Conservation (phyloP, 371 early-diverging fungal species). For the Mortierella sp. region DNA sequence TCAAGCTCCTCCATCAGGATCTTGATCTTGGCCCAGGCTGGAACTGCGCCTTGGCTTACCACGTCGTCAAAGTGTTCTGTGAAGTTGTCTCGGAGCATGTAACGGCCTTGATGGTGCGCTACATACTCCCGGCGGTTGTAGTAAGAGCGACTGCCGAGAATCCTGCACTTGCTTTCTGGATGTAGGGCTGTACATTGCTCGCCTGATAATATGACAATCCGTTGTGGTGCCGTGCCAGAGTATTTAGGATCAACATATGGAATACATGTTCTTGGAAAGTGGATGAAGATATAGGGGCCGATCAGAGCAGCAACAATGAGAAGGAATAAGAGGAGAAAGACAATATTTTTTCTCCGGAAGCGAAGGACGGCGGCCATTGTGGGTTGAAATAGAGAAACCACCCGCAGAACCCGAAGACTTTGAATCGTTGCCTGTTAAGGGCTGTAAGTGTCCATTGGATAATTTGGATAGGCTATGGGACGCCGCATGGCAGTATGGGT, state of each 20-base stretch:
- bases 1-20: constrained; percentile 32
- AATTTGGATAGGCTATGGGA: no score
- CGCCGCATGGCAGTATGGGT: no score
- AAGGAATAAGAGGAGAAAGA: constrained; percentile 1
- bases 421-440: no score
- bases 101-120: constrained; percentile 28
- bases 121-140: constrained; percentile 34
- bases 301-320: not conserved
- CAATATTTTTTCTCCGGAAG: not conserved
- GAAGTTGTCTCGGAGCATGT: constrained; percentile 34
- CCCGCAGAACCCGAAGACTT: no score
- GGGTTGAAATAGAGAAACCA: not conserved
- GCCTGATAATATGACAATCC: constrained; percentile 37
- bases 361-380: constrained; percentile 4
- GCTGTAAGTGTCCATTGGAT: no score
- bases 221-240: constrained; percentile 9
- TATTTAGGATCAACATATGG: constrained; percentile 12
- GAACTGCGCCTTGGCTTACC: constrained; percentile 8
- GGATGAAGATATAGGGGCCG: constrained; percentile 14
- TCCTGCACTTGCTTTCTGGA: constrained; percentile 23
- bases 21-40: constrained; percentile 37
- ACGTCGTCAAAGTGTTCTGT: constrained; percentile 29
- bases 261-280: constrained; percentile 30
- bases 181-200: constrained; percentile 13
- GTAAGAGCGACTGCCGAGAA: constrained; percentile 14